Evolutionary conservation across 345 rosid species (phyloP).

Genomic region (Eucalyptus polyanthemos): DNA sequence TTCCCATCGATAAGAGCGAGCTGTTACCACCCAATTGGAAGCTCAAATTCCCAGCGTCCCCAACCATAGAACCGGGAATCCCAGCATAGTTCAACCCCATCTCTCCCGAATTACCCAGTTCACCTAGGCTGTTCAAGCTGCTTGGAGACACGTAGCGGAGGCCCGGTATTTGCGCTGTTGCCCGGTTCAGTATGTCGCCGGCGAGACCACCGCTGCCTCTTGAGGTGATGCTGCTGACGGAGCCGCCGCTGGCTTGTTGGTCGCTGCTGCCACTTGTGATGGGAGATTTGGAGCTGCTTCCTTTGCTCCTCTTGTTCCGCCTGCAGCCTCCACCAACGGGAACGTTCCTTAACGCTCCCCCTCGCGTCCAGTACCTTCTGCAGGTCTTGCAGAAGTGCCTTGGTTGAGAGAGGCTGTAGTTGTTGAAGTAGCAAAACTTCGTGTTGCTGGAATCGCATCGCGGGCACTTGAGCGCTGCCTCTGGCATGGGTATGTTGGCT

Average conservation of each 20-base stretch:
- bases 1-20: not conserved
- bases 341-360: conserved; percentile 81
- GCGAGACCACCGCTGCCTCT: not conserved
- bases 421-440: conserved; percentile 43
- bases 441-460: conserved; percentile 38
- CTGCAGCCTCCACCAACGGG: conserved; percentile 92
- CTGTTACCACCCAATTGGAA: conserved; percentile 16
- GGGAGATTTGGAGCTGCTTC: conserved; percentile 29
- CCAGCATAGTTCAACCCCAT: conserved; percentile 32
- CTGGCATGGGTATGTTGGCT: conserved; percentile 26
- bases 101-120: conserved; percentile 12
- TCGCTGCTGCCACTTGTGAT: conserved; percentile 6
- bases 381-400: conserved; percentile 49
- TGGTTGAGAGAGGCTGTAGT: conserved; percentile 38
- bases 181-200: not conserved
- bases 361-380: conserved; percentile 75
- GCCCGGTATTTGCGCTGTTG: not conserved
- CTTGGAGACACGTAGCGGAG: conserved; percentile 3
- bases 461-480: conserved; percentile 33
- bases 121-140: conserved; percentile 1
- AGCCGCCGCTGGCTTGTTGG: not conserved
- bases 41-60: not conserved
- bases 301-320: conserved; percentile 76
- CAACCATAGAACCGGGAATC: not conserved
- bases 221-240: not conserved